A percentile compares a stretch with the other conserved stretches of the same genome.
Evolutionary conservation across 805 yeast species (phyloP).

Genomic region (Pichia manshurica): DNA sequence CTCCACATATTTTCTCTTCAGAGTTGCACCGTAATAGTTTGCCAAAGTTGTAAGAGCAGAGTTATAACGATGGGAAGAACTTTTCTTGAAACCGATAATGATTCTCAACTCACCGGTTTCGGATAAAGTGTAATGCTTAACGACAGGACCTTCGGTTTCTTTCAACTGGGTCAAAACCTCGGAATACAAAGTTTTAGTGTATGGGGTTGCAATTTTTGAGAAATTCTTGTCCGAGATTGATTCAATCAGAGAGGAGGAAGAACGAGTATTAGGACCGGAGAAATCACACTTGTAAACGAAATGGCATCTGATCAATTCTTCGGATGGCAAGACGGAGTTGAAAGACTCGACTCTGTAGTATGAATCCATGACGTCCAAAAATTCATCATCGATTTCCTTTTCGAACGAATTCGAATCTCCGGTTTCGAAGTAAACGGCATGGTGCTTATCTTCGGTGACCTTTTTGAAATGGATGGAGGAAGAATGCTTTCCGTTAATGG

Average conservation of each 20-base stretch:
- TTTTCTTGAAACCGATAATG: slow-evolving; percentile 81
- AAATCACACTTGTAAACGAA: slow-evolving; percentile 71
- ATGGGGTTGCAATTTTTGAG: slow-evolving; percentile 66
- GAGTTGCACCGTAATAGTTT: slow-evolving; percentile 77
- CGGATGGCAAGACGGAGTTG: slow-evolving; percentile 54
- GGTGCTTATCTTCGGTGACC: slow-evolving; percentile 57
- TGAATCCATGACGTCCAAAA: slow-evolving; percentile 46
- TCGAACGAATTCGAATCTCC: slow-evolving; percentile 51
- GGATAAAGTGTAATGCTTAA: slow-evolving; percentile 77
- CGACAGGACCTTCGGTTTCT: slow-evolving; percentile 83
- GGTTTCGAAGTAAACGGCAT: slow-evolving; percentile 88
- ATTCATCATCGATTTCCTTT: slow-evolving; percentile 72
- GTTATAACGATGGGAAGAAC: slow-evolving; percentile 79
- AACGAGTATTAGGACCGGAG: slow-evolving; percentile 35
- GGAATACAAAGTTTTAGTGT: slow-evolving; percentile 74
- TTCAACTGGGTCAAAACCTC: slow-evolving; percentile 65
- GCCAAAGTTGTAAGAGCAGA: slow-evolving; percentile 83
- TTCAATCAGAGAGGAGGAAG: slow-evolving; percentile 33
- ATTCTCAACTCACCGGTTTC: slow-evolving; percentile 80
- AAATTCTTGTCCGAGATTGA: slow-evolving; percentile 76
- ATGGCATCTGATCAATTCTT: slow-evolving; percentile 51
- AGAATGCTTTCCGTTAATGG: slow-evolving; percentile 34
- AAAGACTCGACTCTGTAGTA: slow-evolving; percentile 75
- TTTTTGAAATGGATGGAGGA: slow-evolving; percentile 69
- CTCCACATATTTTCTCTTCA: slow-evolving; percentile 89